phyloP scores from a whole-genome alignment of 202 grass and related monocot species.

The Panicum hallii region DNA sequence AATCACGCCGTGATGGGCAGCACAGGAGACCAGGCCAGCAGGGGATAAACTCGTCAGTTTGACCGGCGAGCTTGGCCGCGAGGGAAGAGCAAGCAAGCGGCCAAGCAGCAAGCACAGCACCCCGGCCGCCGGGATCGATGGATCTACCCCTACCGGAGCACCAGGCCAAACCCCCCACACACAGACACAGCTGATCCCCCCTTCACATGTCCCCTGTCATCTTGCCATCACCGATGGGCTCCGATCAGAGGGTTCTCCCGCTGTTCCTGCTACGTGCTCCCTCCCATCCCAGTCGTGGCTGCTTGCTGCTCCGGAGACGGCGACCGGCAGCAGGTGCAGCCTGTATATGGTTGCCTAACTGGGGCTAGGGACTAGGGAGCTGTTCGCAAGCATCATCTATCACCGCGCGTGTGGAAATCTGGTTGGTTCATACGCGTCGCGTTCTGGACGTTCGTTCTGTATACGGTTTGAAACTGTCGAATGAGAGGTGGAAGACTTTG shows the following conservation, averaged over 20 bases:
- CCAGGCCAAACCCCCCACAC: neutral
- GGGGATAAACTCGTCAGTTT: slow-evolving; percentile 18
- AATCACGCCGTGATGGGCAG: slow-evolving; percentile 1
- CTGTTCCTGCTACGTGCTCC: neutral
- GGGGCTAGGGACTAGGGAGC: neutral
- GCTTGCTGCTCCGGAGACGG: neutral
- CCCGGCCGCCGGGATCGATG: neutral
- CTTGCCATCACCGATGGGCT: neutral
- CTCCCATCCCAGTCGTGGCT: neutral
- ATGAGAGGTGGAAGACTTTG: neutral
- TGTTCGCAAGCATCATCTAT: neutral
- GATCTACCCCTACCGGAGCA: neutral
- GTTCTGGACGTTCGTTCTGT: neutral
- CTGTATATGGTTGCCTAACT: no score
- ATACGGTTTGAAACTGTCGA: neutral
- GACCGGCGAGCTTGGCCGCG: slow-evolving; percentile 11
- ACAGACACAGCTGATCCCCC: neutral
- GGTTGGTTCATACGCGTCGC: neutral
- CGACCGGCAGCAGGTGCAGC: neutral
- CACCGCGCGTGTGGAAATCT: neutral
- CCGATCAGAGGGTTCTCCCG: no score
- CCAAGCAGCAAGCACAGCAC: neutral
- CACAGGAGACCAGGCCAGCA: slow-evolving; percentile 5
- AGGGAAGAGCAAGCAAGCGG: neutral
- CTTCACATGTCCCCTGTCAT: slow-evolving; percentile 25